These are phyloP conservation scores for Pythium dissimile DNA, from an alignment of 352 stramenopile species.

Conservation along the genomic window DNA sequence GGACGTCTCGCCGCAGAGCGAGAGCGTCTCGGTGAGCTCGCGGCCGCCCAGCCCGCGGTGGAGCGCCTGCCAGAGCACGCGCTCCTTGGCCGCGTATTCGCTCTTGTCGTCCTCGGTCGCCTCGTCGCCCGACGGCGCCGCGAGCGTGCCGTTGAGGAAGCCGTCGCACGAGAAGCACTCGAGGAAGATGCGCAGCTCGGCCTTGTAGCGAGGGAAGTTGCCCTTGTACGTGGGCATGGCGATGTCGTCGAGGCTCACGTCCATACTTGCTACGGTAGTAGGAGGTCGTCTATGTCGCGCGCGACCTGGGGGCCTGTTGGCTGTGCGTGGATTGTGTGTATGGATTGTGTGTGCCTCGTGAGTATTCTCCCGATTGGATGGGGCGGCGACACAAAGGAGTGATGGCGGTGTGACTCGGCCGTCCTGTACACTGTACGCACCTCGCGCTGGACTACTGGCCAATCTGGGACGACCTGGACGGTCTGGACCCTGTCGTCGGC, in stretches of 20 bases:
- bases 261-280: constrained; percentile 2
- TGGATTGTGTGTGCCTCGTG: no score
- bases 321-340: no score
- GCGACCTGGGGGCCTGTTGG: not conserved
- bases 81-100: constrained; percentile 11
- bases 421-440: no score
- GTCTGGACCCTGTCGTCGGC: no score
- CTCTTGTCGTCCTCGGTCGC: constrained; percentile 7
- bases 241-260: constrained; percentile 9
- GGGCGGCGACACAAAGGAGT: no score
- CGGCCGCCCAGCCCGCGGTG: constrained; percentile 8
- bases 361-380: no score
- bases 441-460: no score
- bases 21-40: constrained; percentile 15
- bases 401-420: no score
- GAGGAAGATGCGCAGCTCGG: constrained; percentile 18
- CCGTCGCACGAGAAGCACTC: constrained; percentile 12
- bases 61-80: constrained; percentile 11
- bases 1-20: not conserved
- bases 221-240: constrained; percentile 15
- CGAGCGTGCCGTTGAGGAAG: constrained; percentile 8
- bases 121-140: constrained; percentile 4
- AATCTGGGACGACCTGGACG: no score
- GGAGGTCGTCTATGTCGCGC: no score
- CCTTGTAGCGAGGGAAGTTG: constrained; percentile 21